Conservation (phyloP, 2,329 filamentous ascomycete genomes). For the Simplicillium aogashimaense region DNA sequence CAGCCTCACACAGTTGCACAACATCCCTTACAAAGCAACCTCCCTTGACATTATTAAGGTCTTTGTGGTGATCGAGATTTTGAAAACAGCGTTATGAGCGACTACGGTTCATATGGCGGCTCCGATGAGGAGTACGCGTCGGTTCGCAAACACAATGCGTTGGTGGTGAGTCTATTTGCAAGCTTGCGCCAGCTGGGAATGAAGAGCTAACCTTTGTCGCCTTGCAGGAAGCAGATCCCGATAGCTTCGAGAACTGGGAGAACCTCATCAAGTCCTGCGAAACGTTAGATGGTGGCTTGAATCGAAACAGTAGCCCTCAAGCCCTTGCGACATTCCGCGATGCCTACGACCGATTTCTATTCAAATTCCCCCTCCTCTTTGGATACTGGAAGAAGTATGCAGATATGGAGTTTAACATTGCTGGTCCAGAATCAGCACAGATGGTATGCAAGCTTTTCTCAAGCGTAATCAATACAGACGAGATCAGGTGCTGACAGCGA, state of each 20-base stretch:
- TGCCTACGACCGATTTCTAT: slow-evolving; percentile 84
- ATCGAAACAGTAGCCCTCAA: slow-evolving; percentile 91
- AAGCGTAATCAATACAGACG: not conserved
- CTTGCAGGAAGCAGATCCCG: slow-evolving; percentile 55
- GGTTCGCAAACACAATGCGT: slow-evolving; percentile 66
- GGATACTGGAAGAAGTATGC: slow-evolving; percentile 99
- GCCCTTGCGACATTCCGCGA: slow-evolving; percentile 80
- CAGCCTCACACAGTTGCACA: not conserved
- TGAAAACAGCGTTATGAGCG: slow-evolving; percentile 44
- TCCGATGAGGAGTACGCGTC: slow-evolving; percentile 75
- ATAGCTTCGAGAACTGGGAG: slow-evolving; percentile 94
- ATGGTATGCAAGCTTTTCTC: slow-evolving; percentile 53
- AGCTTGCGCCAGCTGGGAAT: not conserved
- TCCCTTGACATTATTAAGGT: not conserved
- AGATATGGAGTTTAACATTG: slow-evolving; percentile 93
- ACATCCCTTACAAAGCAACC: not conserved
- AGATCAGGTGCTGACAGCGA: not conserved
- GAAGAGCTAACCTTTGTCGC: too few species aligned
- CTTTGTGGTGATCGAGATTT: not conserved
- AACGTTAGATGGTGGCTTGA: slow-evolving; percentile 81
- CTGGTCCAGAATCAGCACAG: slow-evolving; percentile 91
- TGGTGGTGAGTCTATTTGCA: slow-evolving; percentile 49
- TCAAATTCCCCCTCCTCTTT: slow-evolving; percentile 91
- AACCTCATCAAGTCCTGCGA: slow-evolving; percentile 79
- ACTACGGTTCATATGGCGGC: slow-evolving; percentile 60